Conservation (phyloP, 129 eudicot species). For the Centella asiatica region DNA sequence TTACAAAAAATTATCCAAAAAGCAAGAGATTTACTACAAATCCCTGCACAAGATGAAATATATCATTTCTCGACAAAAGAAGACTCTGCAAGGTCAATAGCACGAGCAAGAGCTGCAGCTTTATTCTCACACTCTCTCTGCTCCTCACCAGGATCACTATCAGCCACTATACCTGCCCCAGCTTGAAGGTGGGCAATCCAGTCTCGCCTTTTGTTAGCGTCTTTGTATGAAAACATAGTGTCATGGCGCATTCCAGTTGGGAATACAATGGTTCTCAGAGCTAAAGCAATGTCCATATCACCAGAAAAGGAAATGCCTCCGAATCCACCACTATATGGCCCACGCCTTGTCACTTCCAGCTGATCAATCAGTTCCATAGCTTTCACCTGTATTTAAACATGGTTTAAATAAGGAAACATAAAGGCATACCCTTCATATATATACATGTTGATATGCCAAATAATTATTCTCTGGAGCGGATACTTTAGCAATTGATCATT, state of each 20-base stretch:
- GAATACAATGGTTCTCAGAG: constrained; percentile 89
- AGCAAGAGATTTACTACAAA: too few relatives aligned
- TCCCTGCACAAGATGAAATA: background rate
- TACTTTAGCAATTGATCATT: too few relatives aligned
- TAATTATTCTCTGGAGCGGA: background rate
- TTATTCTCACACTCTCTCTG: constrained; percentile 82
- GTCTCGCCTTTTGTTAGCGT: constrained; percentile 55
- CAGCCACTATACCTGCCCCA: constrained; percentile 89
- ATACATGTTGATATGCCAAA: too few relatives aligned
- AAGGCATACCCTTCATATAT: too few relatives aligned
- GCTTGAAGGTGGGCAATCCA: constrained; percentile 96
- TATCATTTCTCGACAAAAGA: constrained; percentile 63
- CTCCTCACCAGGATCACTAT: constrained; percentile 81
- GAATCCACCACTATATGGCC: constrained; percentile 98
- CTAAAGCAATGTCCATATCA: constrained; percentile 94
- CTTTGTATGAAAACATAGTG: constrained; percentile 82
- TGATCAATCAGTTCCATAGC: constrained; percentile 95
- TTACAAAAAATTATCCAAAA: too few relatives aligned
- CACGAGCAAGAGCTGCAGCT: constrained; percentile 90
- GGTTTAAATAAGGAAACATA: background rate
- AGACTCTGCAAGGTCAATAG: constrained; percentile 97
- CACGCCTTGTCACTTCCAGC: constrained; percentile 81
- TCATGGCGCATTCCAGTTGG: constrained; percentile 69
- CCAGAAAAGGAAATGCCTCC: constrained; percentile 92
- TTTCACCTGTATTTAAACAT: constrained; percentile 52